Base-by-base conservation (phyloP, 768 basidiomycete genomes). In the Cyathus striatus region DNA sequence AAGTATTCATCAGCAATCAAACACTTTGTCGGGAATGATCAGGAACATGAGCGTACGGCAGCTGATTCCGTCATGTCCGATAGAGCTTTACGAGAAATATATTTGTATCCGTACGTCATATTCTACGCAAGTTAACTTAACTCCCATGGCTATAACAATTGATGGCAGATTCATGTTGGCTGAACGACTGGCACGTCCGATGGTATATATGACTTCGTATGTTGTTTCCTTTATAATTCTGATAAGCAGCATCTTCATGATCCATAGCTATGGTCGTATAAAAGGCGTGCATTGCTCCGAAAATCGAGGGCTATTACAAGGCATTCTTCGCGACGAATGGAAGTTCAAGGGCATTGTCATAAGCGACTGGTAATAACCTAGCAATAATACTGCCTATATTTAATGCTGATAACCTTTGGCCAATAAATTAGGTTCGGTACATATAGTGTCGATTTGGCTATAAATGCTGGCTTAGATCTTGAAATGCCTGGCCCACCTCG, bases 301-400 rank as follows among this genome's bases (percentile, higher is more conserved):
- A 60, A 85, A 78, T 52, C 65, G 60, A n/a, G 57, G 64, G 32
- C 68, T 90, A 23, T 59, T 90, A 22, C 70, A 70, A 20, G 71
- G 72, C 20, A 75, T 89, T 36, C 67, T 89, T n/a, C 75, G 87
- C 6, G 69, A 71, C 23, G 88, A 90, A 54, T 89, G 87, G 87
- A 70, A 73, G 24, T 86, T 83, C 50, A 67, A 80, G 23, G 83
- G 85, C 0, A 57, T 79, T 33, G 67, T 87, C 46, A 85, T 90
- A 64, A 86, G 83, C 48, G 89, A 90, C 58, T 91, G 88, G 89
- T 86, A 59, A 18, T n/a, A n/a, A n/a, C n/a, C n/a, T n/a, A 57
- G 44, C 42, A 20, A 23, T n/a, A n/a, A n/a, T n/a, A n/a, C n/a
- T n/a, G n/a, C n/a, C n/a, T 9, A 27, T 42, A 10, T 23, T 18